Conservation (phyloP, 495 filamentous ascomycete species). For the Annulohypoxylon nitens region DNA sequence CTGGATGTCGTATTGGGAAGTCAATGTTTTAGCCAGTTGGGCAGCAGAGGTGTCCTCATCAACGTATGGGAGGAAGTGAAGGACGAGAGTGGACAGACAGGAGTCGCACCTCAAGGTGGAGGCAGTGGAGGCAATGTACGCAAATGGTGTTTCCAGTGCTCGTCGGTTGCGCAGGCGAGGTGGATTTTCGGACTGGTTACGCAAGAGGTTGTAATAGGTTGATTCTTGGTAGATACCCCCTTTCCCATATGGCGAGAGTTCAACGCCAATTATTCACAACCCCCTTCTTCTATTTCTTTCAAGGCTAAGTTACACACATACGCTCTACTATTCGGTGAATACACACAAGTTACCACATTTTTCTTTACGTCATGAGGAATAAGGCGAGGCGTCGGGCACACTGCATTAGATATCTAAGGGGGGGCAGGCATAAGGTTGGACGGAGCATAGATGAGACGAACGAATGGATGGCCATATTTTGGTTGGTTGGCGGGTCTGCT, state of each 20-base stretch:
- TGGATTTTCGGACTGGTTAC: conserved; percentile 63
- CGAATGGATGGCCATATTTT: conserved; percentile 25
- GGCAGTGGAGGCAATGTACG: conserved; percentile 77
- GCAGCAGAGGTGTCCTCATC: conserved; percentile 84
- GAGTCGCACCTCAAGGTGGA: conserved; percentile 74
- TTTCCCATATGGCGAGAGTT: conserved; percentile 26
- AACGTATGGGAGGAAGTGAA: conserved; percentile 87
- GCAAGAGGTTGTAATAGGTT: conserved; percentile 58
- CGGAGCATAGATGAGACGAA: conserved; percentile 39
- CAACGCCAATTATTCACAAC: background rate
- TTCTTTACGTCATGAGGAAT: conserved; percentile 22
- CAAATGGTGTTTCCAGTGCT: conserved; percentile 86
- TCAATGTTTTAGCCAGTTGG: conserved; percentile 85
- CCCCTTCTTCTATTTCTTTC: conserved; percentile 5
- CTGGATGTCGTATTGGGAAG: conserved; percentile 88
- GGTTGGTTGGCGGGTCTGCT: conserved; percentile 28
- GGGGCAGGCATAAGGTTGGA: conserved; percentile 34
- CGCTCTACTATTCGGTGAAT: conserved; percentile 19
- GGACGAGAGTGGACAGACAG: conserved; percentile 75
- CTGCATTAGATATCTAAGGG: conserved; percentile 41
- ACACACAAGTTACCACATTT: conserved; percentile 6
- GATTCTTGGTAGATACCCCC: conserved; percentile 48
- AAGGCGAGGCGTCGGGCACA: conserved; percentile 43
- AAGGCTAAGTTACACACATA: conserved; percentile 4
- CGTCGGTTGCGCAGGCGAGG: conserved; percentile 56